Evolutionary conservation across 495 filamentous ascomycete species (phyloP).

Genomic region (Lepidopterella palustris): DNA sequence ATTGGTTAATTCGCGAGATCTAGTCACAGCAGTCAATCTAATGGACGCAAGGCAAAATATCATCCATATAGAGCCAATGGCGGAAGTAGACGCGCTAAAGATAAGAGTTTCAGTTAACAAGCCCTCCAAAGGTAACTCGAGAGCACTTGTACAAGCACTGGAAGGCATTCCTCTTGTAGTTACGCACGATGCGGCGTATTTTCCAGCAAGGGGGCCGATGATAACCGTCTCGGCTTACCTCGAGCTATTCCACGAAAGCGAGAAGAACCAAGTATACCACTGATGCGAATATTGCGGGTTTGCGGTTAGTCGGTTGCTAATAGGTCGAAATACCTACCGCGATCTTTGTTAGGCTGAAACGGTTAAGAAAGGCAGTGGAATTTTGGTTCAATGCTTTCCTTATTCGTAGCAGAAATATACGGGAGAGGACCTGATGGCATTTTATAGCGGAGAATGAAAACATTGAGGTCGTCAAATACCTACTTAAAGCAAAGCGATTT

Average conservation of each 20-base stretch:
- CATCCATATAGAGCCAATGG: slow-evolving; percentile 13
- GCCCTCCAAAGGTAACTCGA: slow-evolving; percentile 3
- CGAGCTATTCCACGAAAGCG: slow-evolving; percentile 7
- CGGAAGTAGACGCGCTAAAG: slow-evolving; percentile 11
- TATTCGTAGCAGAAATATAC: too few relatives aligned
- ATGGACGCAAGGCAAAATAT: neutral
- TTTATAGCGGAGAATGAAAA: too few relatives aligned
- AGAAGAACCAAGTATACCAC: slow-evolving; percentile 2
- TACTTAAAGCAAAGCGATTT: too few relatives aligned
- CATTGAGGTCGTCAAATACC: too few relatives aligned
- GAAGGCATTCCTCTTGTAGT: slow-evolving; percentile 20
- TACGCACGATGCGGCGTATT: slow-evolving; percentile 14
- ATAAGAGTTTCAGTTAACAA: slow-evolving; percentile 8
- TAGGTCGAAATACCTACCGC: too few relatives aligned
- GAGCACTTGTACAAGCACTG: slow-evolving; percentile 12
- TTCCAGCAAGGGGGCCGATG: slow-evolving; percentile 2
- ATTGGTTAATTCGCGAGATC: neutral
- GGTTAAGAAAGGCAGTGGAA: too few relatives aligned
- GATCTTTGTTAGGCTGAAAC: too few relatives aligned
- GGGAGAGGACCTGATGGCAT: too few relatives aligned
- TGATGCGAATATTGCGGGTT: too few relatives aligned
- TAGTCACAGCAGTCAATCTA: neutral
- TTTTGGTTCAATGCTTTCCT: too few relatives aligned
- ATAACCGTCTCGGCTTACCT: slow-evolving; percentile 6
- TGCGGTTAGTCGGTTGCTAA: too few relatives aligned